These are phyloP conservation scores for Hypoxylon sp. DNA, from an alignment of 2,329 filamentous ascomycete species.

Conservation along the genomic window DNA sequence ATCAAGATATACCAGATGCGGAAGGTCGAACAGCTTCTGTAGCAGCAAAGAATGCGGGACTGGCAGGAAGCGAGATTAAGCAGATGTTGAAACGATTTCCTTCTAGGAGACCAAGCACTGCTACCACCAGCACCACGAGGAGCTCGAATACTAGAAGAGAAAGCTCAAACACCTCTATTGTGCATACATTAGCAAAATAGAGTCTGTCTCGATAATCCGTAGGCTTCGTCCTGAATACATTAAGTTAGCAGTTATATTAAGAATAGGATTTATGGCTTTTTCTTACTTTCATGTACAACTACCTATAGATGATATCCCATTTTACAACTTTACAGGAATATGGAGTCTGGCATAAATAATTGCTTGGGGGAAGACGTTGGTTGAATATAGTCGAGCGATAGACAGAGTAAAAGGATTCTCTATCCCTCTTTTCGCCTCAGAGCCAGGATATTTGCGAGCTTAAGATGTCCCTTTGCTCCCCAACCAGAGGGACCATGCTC, in stretches of 20 bases:
- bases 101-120: constrained; percentile 22
- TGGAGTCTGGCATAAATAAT: too few species aligned
- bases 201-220: constrained; percentile 6
- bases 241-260: not conserved
- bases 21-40: constrained; percentile 34
- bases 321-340: too few species aligned
- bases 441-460: constrained; percentile 70
- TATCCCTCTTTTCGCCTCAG: constrained; percentile 55
- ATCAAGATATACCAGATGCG: constrained; percentile 35
- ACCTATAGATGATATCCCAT: too few species aligned
- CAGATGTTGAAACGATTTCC: constrained; percentile 24
- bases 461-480: constrained; percentile 80
- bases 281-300: not conserved
- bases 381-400: too few species aligned
- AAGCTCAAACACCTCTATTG: constrained; percentile 4
- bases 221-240: too few species aligned
- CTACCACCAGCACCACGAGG: constrained; percentile 10
- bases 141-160: constrained; percentile 7
- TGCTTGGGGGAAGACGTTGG: too few species aligned
- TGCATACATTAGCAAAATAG: constrained; percentile 6
- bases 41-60: constrained; percentile 36
- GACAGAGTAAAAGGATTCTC: too few species aligned
- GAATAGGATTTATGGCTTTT: not conserved
- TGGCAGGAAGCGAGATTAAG: constrained; percentile 35
- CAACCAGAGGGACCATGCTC: constrained; percentile 78